Evolutionary conservation across 148 eudicot species (phyloP).

Genomic region (Chenopodium quinoa): DNA sequence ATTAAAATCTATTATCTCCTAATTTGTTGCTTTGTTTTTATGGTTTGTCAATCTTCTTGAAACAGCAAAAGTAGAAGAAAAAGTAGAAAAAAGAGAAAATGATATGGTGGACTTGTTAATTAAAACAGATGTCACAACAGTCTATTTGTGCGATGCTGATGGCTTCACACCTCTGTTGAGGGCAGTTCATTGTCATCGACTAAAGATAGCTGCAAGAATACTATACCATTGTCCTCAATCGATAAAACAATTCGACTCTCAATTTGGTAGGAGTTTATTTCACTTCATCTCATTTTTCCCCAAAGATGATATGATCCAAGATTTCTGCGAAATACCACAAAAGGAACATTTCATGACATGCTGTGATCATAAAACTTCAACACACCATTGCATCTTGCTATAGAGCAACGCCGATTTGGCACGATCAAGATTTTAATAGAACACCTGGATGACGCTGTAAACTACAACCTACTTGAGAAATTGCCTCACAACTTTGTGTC

Average conservation of each 20-base stretch:
- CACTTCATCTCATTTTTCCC: background rate
- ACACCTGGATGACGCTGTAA: background rate
- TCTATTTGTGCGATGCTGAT: background rate
- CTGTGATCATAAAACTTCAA: background rate
- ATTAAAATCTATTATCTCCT: too few species aligned
- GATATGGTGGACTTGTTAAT: background rate
- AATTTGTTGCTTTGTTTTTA: too few species aligned
- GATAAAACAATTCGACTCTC: background rate
- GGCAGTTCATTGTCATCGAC: background rate
- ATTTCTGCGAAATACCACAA: background rate
- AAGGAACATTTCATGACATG: background rate
- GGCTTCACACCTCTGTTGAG: background rate
- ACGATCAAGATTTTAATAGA: background rate
- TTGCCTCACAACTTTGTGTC: too few species aligned
- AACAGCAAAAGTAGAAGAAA: too few species aligned
- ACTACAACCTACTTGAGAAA: too few species aligned
- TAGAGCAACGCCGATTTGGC: background rate
- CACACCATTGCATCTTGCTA: background rate
- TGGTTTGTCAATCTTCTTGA: too few species aligned
- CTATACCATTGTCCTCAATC: background rate
- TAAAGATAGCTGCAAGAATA: background rate
- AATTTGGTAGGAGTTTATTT: background rate
- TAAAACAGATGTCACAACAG: background rate
- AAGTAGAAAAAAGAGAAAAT: too few species aligned
- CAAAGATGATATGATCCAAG: background rate